Conservation (phyloP, 2,329 filamentous ascomycete species). For the Fusarium sp. region DNA sequence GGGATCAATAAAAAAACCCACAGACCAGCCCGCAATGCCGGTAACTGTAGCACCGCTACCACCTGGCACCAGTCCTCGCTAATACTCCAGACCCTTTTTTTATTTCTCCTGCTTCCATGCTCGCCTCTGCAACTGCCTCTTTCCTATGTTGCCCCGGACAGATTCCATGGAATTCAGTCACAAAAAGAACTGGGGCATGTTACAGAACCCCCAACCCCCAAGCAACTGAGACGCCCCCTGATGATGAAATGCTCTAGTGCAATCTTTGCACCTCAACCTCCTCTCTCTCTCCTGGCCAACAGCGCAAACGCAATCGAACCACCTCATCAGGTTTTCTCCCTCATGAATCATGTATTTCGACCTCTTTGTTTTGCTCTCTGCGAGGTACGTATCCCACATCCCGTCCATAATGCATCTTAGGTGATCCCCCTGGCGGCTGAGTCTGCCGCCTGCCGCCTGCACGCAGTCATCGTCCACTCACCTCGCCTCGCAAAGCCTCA, state of each 20-base stretch:
- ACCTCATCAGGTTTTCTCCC: constrained; percentile 10
- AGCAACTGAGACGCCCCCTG: constrained; percentile 10
- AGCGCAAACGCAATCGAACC: constrained; percentile 4
- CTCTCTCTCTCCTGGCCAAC: neutral
- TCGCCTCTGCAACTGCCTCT: too few species aligned
- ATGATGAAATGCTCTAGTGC: neutral
- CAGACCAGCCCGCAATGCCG: too few species aligned
- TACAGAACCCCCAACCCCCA: neutral
- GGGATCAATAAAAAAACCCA: too few species aligned
- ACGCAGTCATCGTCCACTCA: too few species aligned
- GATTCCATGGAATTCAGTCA: neutral
- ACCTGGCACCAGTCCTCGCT: too few species aligned
- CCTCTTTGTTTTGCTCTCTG: neutral
- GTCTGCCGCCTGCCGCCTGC: too few species aligned
- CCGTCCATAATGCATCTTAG: too few species aligned
- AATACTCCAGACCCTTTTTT: too few species aligned
- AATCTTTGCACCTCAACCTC: neutral
- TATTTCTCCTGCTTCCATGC: too few species aligned
- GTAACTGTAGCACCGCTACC: too few species aligned
- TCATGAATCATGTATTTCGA: constrained; percentile 18
- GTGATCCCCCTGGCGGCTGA: too few species aligned
- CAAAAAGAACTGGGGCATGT: constrained; percentile 2
- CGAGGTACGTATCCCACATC: constrained; percentile 5
- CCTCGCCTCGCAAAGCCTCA: too few species aligned
- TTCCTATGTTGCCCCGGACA: neutral